These are phyloP conservation scores for Candida glaebosa DNA, from an alignment of 805 yeast genomes.

Conservation along the genomic window DNA sequence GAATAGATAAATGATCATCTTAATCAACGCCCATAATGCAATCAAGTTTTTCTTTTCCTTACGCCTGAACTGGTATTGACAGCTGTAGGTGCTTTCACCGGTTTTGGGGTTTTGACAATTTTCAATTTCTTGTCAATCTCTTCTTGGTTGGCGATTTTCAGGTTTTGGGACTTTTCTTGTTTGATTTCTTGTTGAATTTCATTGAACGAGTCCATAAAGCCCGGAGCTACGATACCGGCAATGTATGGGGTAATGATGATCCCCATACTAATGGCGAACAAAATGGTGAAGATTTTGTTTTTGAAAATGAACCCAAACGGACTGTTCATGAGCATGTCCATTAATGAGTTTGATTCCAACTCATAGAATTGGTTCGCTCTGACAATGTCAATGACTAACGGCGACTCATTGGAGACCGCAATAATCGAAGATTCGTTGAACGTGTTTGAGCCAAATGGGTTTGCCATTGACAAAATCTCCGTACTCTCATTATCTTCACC, in stretches of 20 bases:
- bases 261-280: slow-evolving; percentile 25
- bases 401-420: slow-evolving; percentile 11
- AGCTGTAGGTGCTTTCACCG: not conserved
- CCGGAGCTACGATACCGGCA: slow-evolving; percentile 30
- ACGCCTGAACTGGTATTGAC: not conserved
- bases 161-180: slow-evolving; percentile 6
- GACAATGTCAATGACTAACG: slow-evolving; percentile 19
- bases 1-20: slow-evolving; percentile 1
- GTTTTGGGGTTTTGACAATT: not conserved
- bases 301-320: slow-evolving; percentile 41
- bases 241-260: slow-evolving; percentile 32
- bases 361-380: slow-evolving; percentile 33
- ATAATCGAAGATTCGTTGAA: slow-evolving; percentile 18
- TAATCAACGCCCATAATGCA: not conserved
- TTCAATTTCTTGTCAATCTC: slow-evolving; percentile 3
- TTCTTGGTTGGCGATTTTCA: slow-evolving; percentile 5
- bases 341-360: slow-evolving; percentile 23
- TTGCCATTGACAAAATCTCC: slow-evolving; percentile 19
- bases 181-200: slow-evolving; percentile 2
- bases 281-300: slow-evolving; percentile 30
- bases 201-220: slow-evolving; percentile 29
- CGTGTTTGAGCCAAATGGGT: slow-evolving; percentile 13
- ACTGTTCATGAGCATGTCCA: slow-evolving; percentile 32
- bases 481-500: slow-evolving; percentile 3
- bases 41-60: slow-evolving; percentile 2